phyloP scores from a whole-genome alignment of 345 rosid species.

The Camelina laxa region DNA sequence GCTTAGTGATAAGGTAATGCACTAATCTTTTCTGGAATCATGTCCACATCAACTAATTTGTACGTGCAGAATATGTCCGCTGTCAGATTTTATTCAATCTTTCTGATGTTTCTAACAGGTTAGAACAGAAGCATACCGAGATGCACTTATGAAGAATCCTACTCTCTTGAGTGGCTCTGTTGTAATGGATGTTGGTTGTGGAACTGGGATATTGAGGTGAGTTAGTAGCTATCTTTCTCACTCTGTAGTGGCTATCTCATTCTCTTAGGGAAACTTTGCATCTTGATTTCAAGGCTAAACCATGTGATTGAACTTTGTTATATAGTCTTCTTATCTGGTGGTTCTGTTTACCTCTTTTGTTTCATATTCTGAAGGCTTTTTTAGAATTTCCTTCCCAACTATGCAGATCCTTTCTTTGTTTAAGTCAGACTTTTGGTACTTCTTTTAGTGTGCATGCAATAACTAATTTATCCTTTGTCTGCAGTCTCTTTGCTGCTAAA shows the following conservation, averaged over 20 bases:
- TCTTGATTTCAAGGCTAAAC: conserved; percentile 10
- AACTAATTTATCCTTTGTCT: conserved; percentile 22
- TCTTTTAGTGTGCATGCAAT: conserved; percentile 10
- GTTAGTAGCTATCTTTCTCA: conserved; percentile 15
- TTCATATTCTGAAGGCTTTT: conserved; percentile 2
- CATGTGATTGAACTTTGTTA: background rate
- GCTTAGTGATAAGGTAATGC: conserved; percentile 85
- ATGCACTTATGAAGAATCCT: conserved; percentile 83
- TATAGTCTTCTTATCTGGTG: conserved; percentile 12
- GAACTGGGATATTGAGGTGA: conserved; percentile 93
- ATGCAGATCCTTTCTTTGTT: background rate
- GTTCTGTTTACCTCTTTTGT: background rate
- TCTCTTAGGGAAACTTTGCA: conserved; percentile 8
- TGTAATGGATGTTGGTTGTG: conserved; percentile 99
- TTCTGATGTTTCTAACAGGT: conserved; percentile 52
- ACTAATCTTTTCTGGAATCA: conserved; percentile 1
- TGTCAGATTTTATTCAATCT: conserved; percentile 24
- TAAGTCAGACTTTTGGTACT: conserved; percentile 3
- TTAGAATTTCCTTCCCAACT: background rate
- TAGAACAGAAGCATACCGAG: conserved; percentile 81
- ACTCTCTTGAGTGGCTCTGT: conserved; percentile 71
- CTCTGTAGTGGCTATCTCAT: conserved; percentile 2
- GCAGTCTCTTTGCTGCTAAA: conserved; percentile 89
- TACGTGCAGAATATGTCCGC: background rate
- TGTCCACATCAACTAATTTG: conserved; percentile 9